Evolutionary conservation across 345 rosid genomes (phyloP).

Genomic region (Kernera saxatilis): DNA sequence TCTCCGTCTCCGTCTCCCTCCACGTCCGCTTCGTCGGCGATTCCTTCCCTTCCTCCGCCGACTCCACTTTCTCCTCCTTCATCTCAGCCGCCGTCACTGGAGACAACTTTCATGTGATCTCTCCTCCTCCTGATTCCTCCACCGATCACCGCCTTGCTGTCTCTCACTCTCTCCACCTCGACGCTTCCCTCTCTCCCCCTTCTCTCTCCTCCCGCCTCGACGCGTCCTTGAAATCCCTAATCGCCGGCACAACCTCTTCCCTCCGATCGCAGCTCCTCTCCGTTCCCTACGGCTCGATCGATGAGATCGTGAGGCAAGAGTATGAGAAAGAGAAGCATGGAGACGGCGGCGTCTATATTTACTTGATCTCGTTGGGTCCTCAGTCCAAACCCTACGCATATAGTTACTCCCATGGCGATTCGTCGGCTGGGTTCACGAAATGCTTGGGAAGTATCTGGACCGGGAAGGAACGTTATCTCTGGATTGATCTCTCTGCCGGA

Average conservation of each 20-base stretch:
- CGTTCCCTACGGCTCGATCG: constrained; percentile 46
- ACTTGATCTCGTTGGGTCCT: constrained; percentile 60
- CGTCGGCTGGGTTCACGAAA: constrained; percentile 80
- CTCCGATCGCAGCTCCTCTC: constrained; percentile 63
- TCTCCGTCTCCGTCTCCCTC: constrained; percentile 49
- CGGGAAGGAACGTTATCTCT: constrained; percentile 76
- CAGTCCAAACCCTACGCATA: constrained; percentile 65
- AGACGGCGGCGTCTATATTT: constrained; percentile 60
- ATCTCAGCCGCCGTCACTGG: constrained; percentile 35
- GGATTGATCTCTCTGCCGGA: constrained; percentile 91
- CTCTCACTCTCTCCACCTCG: constrained; percentile 48
- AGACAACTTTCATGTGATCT: constrained; percentile 40
- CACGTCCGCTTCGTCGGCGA: constrained; percentile 61
- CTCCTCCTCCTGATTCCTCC: constrained; percentile 35
- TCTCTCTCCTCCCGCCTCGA: constrained; percentile 49
- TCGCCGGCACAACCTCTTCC: constrained; percentile 43
- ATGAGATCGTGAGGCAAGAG: constrained; percentile 51
- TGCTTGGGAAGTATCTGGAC: constrained; percentile 88
- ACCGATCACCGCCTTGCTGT: constrained; percentile 34
- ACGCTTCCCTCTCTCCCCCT: constrained; percentile 39
- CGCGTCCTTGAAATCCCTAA: constrained; percentile 35
- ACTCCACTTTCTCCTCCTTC: constrained; percentile 42
- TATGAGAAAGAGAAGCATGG: constrained; percentile 62
- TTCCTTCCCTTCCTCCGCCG: constrained; percentile 49
- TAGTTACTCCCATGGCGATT: constrained; percentile 60